Base-by-base conservation (phyloP, 2,329 filamentous ascomycete species). In the Ophiocordyceps robertsii region DNA sequence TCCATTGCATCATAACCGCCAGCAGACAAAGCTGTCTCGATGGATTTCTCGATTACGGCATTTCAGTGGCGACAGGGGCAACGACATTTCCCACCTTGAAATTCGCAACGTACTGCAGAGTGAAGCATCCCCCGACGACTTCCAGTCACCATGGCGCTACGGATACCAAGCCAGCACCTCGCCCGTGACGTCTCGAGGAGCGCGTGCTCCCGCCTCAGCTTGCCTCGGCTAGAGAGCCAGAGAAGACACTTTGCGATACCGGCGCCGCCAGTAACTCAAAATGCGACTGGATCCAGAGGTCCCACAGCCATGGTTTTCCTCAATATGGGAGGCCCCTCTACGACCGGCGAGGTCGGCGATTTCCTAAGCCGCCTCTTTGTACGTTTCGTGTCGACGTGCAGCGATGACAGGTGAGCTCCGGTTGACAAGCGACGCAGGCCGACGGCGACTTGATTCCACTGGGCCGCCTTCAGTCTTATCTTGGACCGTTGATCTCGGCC, bases 301-400 rank as follows among this genome's bases (percentile, higher is more conserved):
- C 88, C 89, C 8, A 98, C 92, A 5, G 92, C 92, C 37, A 96
- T 98, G 79, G 92, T 98, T 13, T 95, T 98, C 57, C 77, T 98
- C 67, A 98, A 98, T 65, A 98, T 98, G 92, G 92, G 92, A 46
- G 92, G 92, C 0, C 92, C 92, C 3, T 84, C 86, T 1, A 95
- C 84, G 4, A 84, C 82, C 5, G 77, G 81, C 51, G 88, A 98
- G 67, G 92, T 98, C 31, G 81, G 82, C 53, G 79, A 82, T 62
- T 98, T 96, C 58, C 67, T 98, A 39, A 92, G 83, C 60, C 80
- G 89, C 53, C 70, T 98, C 51, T 98, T 98, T 66, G 90, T 94
- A 75, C 45, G n/a, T 21, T 11, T 37, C n/a, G n/a, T n/a, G n/a
- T n/a, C n/a, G 33, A 16, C 17, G n/a, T 17, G 8, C 33, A 7